Conservation (phyloP, 139 green algal species). For the Monoraphidium neglectum region DNA sequence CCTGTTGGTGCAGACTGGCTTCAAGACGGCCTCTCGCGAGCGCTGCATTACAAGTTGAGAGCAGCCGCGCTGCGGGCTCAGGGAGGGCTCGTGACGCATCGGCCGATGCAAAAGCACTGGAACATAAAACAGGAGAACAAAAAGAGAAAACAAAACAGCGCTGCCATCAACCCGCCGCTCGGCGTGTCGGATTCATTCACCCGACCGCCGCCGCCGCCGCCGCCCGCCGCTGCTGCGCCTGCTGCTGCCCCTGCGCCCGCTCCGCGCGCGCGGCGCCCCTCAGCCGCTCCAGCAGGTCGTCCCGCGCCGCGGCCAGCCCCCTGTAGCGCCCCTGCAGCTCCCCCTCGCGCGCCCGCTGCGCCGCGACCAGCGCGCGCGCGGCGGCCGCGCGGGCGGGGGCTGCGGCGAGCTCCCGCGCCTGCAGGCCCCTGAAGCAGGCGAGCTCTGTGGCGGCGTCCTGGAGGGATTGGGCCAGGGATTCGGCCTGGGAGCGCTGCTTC, state of each 20-base stretch:
- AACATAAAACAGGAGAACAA: no score
- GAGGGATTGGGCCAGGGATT: constrained; percentile 35
- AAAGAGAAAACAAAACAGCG: no score
- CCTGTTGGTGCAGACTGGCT: no score
- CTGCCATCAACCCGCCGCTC: no score
- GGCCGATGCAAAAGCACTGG: no score
- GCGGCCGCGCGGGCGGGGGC: constrained; percentile 59
- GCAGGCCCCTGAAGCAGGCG: constrained; percentile 59
- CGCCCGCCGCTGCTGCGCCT: constrained; percentile 13
- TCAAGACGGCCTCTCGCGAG: no score
- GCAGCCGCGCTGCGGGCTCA: no score
- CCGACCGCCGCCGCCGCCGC: no score
- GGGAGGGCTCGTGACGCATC: no score
- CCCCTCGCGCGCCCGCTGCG: constrained; percentile 57
- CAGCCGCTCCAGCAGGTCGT: constrained; percentile 32
- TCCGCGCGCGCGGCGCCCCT: background rate
- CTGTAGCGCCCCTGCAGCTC: constrained; percentile 68
- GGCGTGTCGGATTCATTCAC: no score
- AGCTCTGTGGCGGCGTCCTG: constrained; percentile 42
- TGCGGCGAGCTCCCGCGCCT: constrained; percentile 64
- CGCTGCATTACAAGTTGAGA: no score
- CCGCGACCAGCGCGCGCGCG: constrained; percentile 45
- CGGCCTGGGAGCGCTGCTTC: constrained; percentile 37
- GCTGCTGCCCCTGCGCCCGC: constrained; percentile 7
- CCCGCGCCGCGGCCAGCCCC: constrained; percentile 18